phyloP scores from a whole-genome alignment of 108 stramenopile genomes.

The Ochromonas danica region DNA sequence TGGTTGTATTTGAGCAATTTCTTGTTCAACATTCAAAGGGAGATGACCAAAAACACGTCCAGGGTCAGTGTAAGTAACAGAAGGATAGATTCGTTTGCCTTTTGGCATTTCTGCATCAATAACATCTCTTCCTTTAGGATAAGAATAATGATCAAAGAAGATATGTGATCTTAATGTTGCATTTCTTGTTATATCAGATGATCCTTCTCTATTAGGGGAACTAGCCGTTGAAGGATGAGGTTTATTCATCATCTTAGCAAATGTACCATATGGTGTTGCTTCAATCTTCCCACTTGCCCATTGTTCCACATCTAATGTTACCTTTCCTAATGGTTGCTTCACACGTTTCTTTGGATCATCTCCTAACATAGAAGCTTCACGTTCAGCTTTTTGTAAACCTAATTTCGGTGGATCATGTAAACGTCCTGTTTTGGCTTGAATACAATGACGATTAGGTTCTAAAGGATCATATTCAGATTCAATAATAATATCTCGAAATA shows the following conservation, averaged over 20 bases:
- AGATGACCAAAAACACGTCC: not conserved
- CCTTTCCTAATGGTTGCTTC: not conserved
- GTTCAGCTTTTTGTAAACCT: constrained; percentile 16
- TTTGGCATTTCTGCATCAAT: constrained; percentile 25
- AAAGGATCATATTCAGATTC: constrained; percentile 52
- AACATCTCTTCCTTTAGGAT: constrained; percentile 11
- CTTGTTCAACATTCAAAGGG: not conserved
- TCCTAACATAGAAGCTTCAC: not conserved
- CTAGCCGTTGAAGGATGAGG: not conserved
- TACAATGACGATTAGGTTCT: constrained; percentile 22
- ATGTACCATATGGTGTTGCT: constrained; percentile 53
- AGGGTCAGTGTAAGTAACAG: not conserved
- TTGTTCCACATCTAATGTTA: constrained; percentile 36
- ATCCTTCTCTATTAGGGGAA: no score
- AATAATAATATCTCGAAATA: constrained; percentile 58
- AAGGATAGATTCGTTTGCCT: constrained; percentile 23
- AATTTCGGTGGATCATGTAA: constrained; percentile 17
- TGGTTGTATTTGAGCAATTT: not conserved
- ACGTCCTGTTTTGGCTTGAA: constrained; percentile 22
- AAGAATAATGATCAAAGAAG: constrained; percentile 28
- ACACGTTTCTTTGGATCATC: not conserved
- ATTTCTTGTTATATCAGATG: not conserved
- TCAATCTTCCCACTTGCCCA: constrained; percentile 59
- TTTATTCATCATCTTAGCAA: constrained; percentile 50
- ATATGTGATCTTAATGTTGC: not conserved